phyloP scores from a whole-genome alignment of 164 flowering plant genomes.

The Vitis rupestris region DNA sequence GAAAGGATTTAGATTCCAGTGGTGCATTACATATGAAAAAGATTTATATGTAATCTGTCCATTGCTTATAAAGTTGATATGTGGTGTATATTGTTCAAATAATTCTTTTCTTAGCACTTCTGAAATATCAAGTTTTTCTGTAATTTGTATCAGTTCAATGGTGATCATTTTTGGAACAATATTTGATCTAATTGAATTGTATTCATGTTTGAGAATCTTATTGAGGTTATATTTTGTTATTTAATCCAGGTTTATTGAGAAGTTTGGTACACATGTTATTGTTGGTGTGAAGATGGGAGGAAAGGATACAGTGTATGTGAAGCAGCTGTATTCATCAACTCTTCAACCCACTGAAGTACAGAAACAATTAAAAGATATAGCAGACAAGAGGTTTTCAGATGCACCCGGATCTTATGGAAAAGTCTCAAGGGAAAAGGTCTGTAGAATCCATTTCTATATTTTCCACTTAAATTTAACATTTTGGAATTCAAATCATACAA shows the following conservation, averaged over 20 bases:
- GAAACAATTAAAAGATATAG: conserved; percentile 27
- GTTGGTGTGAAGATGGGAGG: conserved; percentile 41
- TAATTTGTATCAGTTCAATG: no score
- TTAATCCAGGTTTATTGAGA: conserved; percentile 31
- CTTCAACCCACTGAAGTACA: conserved; percentile 25
- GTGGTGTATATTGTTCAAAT: no score
- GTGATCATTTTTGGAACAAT: no score
- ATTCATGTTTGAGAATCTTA: no score
- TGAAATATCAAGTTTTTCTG: no score
- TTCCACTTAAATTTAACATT: background rate
- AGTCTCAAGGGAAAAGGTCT: conserved; percentile 14
- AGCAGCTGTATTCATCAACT: conserved; percentile 31
- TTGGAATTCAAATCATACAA: background rate
- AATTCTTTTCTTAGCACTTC: no score
- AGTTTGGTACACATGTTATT: conserved; percentile 34
- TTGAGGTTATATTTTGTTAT: background rate
- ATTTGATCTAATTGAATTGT: no score
- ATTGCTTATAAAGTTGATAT: no score
- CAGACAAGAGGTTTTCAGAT: conserved; percentile 25
- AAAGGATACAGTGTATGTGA: conserved; percentile 25
- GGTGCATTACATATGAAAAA: no score
- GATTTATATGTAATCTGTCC: no score
- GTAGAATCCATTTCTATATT: background rate
- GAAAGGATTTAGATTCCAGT: no score
- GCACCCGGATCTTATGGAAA: conserved; percentile 6